Evolutionary conservation across 2,329 filamentous ascomycete genomes (phyloP).

Genomic region (Fusarium oligoseptatum): DNA sequence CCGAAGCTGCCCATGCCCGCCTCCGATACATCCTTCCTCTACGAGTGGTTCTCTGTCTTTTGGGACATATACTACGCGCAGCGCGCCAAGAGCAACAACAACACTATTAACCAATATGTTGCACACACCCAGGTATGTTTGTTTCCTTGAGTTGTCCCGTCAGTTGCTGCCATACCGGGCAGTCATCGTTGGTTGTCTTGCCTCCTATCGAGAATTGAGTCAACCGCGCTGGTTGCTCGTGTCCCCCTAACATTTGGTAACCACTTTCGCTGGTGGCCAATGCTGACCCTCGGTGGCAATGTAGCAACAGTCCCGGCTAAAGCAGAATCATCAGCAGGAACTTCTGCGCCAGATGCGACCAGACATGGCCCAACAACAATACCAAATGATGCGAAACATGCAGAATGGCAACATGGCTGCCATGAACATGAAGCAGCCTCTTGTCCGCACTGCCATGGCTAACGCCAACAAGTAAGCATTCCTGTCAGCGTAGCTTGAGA

Average conservation of each 20-base stretch:
- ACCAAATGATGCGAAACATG: conserved; percentile 76
- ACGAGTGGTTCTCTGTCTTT: conserved; percentile 97
- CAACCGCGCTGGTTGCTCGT: conserved; percentile 18
- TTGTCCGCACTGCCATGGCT: conserved; percentile 82
- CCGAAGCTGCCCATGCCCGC: conserved; percentile 75
- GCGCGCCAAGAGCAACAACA: conserved; percentile 75
- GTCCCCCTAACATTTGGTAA: conserved; percentile 40
- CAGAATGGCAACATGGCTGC: conserved; percentile 69
- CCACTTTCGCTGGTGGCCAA: conserved; percentile 38
- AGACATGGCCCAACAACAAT: conserved; percentile 68
- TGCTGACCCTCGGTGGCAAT: conserved; percentile 36
- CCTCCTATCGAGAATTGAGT: not conserved
- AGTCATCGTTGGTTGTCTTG: conserved; percentile 12
- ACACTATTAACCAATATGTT: conserved; percentile 80
- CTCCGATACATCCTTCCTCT: conserved; percentile 85
- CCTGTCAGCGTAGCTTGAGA: not conserved
- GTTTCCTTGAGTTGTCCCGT: conserved; percentile 38
- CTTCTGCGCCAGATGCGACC: conserved; percentile 80
- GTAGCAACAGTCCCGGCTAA: conserved; percentile 76
- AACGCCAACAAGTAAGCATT: conserved; percentile 78
- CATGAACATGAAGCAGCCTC: conserved; percentile 69
- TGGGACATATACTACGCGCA: conserved; percentile 95
- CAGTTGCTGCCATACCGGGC: conserved; percentile 25
- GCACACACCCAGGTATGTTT: conserved; percentile 77
- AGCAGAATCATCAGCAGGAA: conserved; percentile 82